Conservation (phyloP, 1,284 basidiomycete genomes). For the Ustilago nuda region DNA sequence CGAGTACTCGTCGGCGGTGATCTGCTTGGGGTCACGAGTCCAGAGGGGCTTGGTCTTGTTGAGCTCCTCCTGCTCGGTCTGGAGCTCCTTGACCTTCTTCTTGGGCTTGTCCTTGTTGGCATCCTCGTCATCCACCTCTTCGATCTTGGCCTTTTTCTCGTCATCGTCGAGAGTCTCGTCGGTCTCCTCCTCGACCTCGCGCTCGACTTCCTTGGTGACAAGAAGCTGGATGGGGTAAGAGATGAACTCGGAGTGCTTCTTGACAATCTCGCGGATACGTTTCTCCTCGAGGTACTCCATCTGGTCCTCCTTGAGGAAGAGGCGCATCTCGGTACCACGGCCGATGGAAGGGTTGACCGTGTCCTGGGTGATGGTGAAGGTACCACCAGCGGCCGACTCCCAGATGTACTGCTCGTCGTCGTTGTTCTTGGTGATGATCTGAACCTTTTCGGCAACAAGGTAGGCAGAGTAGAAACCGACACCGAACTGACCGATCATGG, state of each 20-base stretch:
- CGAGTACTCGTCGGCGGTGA: conserved; percentile 90
- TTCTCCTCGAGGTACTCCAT: conserved; percentile 99
- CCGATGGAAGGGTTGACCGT: conserved; percentile 88
- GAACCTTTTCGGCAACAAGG: conserved; percentile 97
- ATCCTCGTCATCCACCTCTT: conserved; percentile 83
- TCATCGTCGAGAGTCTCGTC: conserved; percentile 75
- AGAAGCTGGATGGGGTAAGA: conserved; percentile 99
- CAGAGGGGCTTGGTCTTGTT: conserved; percentile 99
- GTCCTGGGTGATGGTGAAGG: conserved; percentile 98
- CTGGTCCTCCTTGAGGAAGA: conserved; percentile 98
- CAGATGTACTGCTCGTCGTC: conserved; percentile 99
- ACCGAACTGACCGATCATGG: conserved; percentile 83
- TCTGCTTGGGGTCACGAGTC: conserved; percentile 95
- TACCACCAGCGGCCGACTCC: conserved; percentile 99
- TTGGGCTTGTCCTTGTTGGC: conserved; percentile 80
- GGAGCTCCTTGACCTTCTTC: conserved; percentile 82
- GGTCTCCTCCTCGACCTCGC: conserved; percentile 83
- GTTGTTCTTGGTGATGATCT: conserved; percentile 99
- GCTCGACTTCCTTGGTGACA: conserved; percentile 98
- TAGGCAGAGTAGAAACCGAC: conserved; percentile 99
- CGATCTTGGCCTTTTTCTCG: conserved; percentile 78
- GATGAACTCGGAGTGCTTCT: conserved; percentile 99
- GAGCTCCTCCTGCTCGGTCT: conserved; percentile 89
- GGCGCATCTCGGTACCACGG: conserved; percentile 93
- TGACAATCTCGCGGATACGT: conserved; percentile 98